Evolutionary conservation across 495 filamentous ascomycete species (phyloP).

Genomic region (Penicillium simplicissimum): DNA sequence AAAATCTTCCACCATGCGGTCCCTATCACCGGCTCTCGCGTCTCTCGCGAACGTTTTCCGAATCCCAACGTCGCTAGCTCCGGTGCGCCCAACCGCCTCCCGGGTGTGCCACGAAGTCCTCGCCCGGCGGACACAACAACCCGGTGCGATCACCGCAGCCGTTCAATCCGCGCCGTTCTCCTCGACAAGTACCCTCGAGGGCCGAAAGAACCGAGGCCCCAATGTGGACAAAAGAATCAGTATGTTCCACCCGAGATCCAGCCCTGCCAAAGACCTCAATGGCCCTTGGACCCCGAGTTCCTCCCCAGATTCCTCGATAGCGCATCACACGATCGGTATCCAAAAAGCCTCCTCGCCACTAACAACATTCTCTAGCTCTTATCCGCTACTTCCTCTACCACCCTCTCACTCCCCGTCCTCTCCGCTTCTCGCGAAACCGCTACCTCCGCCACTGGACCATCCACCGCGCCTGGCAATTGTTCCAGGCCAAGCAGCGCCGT

Average conservation of each 20-base stretch:
- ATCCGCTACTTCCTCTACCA: slow-evolving; percentile 69
- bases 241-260: slow-evolving; percentile 31
- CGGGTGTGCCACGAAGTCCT: slow-evolving; percentile 33
- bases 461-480: slow-evolving; percentile 88
- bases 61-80: slow-evolving; percentile 40
- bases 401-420: slow-evolving; percentile 68
- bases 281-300: neutral
- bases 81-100: slow-evolving; percentile 32
- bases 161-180: slow-evolving; percentile 44
- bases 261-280: neutral
- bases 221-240: slow-evolving; percentile 48
- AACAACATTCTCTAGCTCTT: slow-evolving; percentile 39
- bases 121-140: slow-evolving; percentile 28
- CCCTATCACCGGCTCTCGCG: slow-evolving; percentile 45
- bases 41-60: slow-evolving; percentile 49
- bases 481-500: slow-evolving; percentile 62
- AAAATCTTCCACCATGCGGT: slow-evolving; percentile 36
- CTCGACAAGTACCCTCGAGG: slow-evolving; percentile 40
- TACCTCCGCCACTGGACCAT: slow-evolving; percentile 98
- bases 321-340: neutral
- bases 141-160: slow-evolving; percentile 30
- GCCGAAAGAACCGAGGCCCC: slow-evolving; percentile 30
- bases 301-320: neutral
- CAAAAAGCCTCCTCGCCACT: slow-evolving; percentile 6
- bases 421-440: slow-evolving; percentile 83